Evolutionary conservation across 768 basidiomycete genomes (phyloP), one percentile per base, ranked within the genome.

Genomic region (Rhizopogon rudus): DNA sequence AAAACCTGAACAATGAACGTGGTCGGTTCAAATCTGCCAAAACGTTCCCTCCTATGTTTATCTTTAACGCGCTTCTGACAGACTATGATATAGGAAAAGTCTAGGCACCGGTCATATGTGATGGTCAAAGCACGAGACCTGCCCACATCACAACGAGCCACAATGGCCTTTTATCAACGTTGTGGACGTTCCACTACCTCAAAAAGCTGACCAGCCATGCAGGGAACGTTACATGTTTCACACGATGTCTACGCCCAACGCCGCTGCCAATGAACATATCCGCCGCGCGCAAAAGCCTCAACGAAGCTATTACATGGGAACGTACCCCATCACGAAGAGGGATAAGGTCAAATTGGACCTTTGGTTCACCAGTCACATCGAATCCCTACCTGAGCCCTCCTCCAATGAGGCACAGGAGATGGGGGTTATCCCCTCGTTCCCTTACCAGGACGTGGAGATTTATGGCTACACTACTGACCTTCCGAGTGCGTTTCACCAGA

Each of bases 391-490:
- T 37, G 33, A 49, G 13, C 48, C 57, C 51, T 20, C 51, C 44
- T 61, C 67, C 25, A 57, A 60, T 57, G 59, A 58, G 6, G 40
- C 31, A 44, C 5, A 60, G 13, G 53, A 49, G 40, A 28, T 68
- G n/a, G 71, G 65, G 6, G 65, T 80, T 55, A 61, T 79, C 35
- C 69, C 69, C 55, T 60, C 61, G 13, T 63, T 69, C 51, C 69
- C 67, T 0, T 70, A 67, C 63, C 58, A 41, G 48, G 61, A 68
- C 12, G 62, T 61, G 14, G 61, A 60, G 44, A 45, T 68, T 14
- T 71, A 60, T 22, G 76, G 73, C 6, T 69, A 78, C 53, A 78
- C 77, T 6, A 60, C 76, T 13, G 66, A 81, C 59, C 72, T 77
- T 29, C 63, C 74, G 62, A 68, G 81, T 80, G 65, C 53, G 77